Evolutionary conservation across 2,329 filamentous ascomycete genomes (phyloP), one percentile per base, ranked within the genome.

Genomic region (Colletotrichum lentis): DNA sequence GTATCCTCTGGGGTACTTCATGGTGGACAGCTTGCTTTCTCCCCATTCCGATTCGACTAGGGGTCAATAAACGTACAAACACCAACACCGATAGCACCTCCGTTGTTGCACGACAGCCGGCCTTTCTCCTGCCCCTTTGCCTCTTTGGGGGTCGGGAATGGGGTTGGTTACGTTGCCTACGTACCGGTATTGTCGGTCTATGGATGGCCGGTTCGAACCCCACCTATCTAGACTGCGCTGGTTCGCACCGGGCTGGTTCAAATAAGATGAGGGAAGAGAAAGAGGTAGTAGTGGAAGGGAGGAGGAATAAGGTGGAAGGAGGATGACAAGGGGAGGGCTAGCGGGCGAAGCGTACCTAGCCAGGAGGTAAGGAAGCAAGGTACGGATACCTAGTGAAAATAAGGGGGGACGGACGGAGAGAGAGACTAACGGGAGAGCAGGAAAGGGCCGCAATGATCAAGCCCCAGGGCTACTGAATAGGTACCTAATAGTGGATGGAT

Each of bases 181-280:
- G 31, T 31, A 61, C 47, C 22, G 37, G 7, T 52, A 6, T 22
- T 16, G n/a, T 35, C 41, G 44, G 61, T 31, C 35, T 49, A 35
- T 22, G 61, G 41, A 64, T 55, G 35, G 47, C 31, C 31, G 31
- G 31, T 10, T 59, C 18, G 61, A 41, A 22, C 49, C 61, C 54
- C 10, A 35, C 31, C 31, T 35, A 35, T 35, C 31, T 67, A 50
- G 54, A 16, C 61, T 35, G 43, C 53, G 35, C 54, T 64, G 61
- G 54, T 54, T 43, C 43, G 41, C 54, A 43, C 61, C 47, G 54
- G 65, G 49, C 54, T 27, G 44, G 24, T 20, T 41, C 47, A 64
- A 64, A 43, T 59, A 50, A 64, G 41, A 67, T 55, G 65, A 67
- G 54, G 47, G 22, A 43, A 27, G 46, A 44, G 39, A 64, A 58